Evolutionary conservation across 371 early-diverging fungal species (phyloP), one percentile per base, ranked within the genome.

Genomic region (Coemansia sp.): DNA sequence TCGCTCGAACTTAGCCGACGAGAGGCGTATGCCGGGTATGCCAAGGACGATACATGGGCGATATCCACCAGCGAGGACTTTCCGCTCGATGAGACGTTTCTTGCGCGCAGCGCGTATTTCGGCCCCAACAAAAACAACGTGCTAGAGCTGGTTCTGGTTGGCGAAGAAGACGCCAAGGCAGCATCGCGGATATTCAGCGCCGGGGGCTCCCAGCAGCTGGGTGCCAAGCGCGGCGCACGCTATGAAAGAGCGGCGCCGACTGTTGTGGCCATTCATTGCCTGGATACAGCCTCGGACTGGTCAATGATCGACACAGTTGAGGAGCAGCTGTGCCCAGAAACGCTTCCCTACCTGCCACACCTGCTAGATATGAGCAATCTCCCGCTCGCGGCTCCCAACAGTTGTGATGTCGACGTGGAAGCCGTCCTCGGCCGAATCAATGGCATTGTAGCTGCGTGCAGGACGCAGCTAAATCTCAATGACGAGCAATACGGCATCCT

Each of bases 281-380:
- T 88, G 32, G 84, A 87, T 39, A 86, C 87, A 13, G 85, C 83
- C 62, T 82, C 85, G 5, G 93, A 92, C 57, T 84, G 88, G 59
- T 81, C 90, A 77, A 88, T 90, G 90, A 63, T 90, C 20, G 86
- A 88, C 62, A 81, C 83, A 7, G 58, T 88, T 32, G 70, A 79
- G 11, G 79, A 77, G 1, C 56, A 54, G 5, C 65, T 88, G 53
- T 78, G 36, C 16, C 63, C 82, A 1, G 62, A 76, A 31, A 60
- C 81, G 4, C 81, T 85, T 6, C 57, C 88, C 0, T 40, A 86
- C 1, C 83, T 86, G 2, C 79, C 79, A 1, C 67, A 84, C 11
- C 52, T 88, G 26, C 70, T 80, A 16, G 63, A 71, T 41, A 61
- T 68, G 53, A 5, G 26, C 43, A 10, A 30, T 11, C 30, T 4